Evolutionary conservation across 768 basidiomycete genomes (phyloP), one percentile per base, ranked within the genome.

Genomic region (Artomyces pyxidatus): DNA sequence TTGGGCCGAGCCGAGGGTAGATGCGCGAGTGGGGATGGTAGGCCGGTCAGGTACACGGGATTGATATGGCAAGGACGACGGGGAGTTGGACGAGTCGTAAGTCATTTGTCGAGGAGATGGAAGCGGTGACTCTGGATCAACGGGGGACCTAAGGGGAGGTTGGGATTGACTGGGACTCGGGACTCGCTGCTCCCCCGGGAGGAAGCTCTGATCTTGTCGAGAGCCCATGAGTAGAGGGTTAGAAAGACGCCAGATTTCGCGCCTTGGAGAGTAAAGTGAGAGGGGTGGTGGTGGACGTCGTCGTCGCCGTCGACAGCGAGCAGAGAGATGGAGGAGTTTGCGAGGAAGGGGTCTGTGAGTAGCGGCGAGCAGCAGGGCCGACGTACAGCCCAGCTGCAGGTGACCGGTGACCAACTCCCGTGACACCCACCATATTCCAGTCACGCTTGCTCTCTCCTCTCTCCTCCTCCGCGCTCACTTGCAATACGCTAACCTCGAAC

Each of bases 1-100:
- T 55, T 69, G 63, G 47, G 79, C 60, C 29, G 74, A 68, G 51
- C 74, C 71, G 48, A 79, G 61, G 11, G 85, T 87, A 48, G 83
- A 81, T 5, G 85, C 76, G 68, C 84, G 77, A 32, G 73, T 76
- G 45, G 83, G 83, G 39, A 75, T 59, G 59, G 70, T 59, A 26
- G 78, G 71, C 37, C 81, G 78, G 57, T 79, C 79, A 52, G 73
- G 65, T 26, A 41, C 45, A 19, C 53, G 47, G 23, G 39, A 26
- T 1, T 32, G 22, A 28, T 45, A 28, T 2, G 53, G 53, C 10
- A 46, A 45, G 17, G 53, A 54, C 10, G 53, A 54, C 1, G 50
- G 46, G 7, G 42, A 37, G 6, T 52, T 50, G 12, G 37, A 17
- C 38, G 43, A 11, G 28, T 43, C 45, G 11, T 50, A 46, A 14